Percentiles rank a stretch among this genome's conserved stretches.
Conservation (phyloP, 352 stramenopile species). For the Phytophthora cryptogea region DNA sequence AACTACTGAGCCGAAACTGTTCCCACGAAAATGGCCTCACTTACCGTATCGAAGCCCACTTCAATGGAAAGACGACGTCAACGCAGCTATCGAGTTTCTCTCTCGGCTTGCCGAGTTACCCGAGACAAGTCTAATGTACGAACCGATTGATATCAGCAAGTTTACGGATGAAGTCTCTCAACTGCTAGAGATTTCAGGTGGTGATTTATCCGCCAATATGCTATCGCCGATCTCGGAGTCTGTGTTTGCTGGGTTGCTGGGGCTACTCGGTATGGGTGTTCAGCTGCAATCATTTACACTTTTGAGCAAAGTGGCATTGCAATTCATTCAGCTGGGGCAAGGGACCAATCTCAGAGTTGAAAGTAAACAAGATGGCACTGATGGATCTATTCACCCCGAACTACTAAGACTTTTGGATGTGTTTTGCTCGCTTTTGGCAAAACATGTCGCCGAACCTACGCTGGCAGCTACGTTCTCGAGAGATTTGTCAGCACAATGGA, state of each 20-base stretch:
- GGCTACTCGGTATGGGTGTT: conserved; percentile 55
- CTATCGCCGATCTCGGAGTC: conserved; percentile 21
- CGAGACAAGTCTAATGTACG: conserved; percentile 65
- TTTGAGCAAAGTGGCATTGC: conserved; percentile 43
- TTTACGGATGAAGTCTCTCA: conserved; percentile 44
- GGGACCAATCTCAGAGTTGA: conserved; percentile 13
- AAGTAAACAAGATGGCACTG: conserved; percentile 4
- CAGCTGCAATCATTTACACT: conserved; percentile 74
- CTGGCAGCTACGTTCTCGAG: conserved; percentile 63
- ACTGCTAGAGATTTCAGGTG: conserved; percentile 7
- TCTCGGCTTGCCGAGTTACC: conserved; percentile 53
- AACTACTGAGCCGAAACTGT: conserved; percentile 44
- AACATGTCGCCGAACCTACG: conserved; percentile 23
- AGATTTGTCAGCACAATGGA: conserved; percentile 67
- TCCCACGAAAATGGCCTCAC: conserved; percentile 74
- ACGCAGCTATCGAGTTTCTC: conserved; percentile 52
- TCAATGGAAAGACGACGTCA: conserved; percentile 49
- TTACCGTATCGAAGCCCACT: conserved; percentile 56
- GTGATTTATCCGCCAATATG: neutral
- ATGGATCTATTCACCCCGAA: conserved; percentile 14
- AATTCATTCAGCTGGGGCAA: conserved; percentile 35
- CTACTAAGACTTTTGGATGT: conserved; percentile 35
- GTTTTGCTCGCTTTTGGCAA: conserved; percentile 34
- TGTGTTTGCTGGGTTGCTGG: conserved; percentile 38
- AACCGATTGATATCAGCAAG: conserved; percentile 52